Base-by-base conservation (phyloP, 2,329 filamentous ascomycete species). In the Epichloe bromicola region DNA sequence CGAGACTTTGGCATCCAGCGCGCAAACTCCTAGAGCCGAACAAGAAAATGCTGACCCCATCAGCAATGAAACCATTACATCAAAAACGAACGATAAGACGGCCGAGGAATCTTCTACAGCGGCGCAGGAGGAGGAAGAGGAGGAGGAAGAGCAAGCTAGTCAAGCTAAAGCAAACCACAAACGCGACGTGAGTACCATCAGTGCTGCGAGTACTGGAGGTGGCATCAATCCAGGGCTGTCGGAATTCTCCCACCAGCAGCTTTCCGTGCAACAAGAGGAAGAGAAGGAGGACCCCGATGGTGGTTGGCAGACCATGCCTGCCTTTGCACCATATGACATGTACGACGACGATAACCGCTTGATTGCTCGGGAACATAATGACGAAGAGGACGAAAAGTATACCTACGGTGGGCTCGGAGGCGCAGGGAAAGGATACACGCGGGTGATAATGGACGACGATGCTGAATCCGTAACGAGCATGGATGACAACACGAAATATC, bases 401-500 rank as follows among this genome's bases (percentile, higher is more conserved):
- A 82, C 78, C 41, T 95, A 95, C 60, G 79, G 74, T 20, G 84
- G 84, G 14, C 76, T 95, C 0, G 90, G 91, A 23, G 90, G 90
- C 30, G 91, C 91, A 8, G 89, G 89, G 39, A 96, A 89, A 67
- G 93, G 93, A 4, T 98, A 98, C 65, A 98, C 93, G 1, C 79
- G 89, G 46, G 88, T 98, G n/a, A 80, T 94, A 55, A 78, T 95
- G 60, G 93, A 98, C 60, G 93, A 98, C 56, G 93, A 98, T 67
- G 90, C 84, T 14, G 82, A 95, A 64, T 96, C 90, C 30, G 86
- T 86, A 46, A 98, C 89, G 3, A 97, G 91, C 69, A 82, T 98
- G 82, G 93, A 98, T 63, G 93, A 98, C 52, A 91, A 97, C 61
- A 98, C 93, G 0, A 83, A 89, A 51, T 98, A 98, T 65, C 76